phyloP scores from a whole-genome alignment of 345 rosid species.

The Pseudoturritis turrita region DNA sequence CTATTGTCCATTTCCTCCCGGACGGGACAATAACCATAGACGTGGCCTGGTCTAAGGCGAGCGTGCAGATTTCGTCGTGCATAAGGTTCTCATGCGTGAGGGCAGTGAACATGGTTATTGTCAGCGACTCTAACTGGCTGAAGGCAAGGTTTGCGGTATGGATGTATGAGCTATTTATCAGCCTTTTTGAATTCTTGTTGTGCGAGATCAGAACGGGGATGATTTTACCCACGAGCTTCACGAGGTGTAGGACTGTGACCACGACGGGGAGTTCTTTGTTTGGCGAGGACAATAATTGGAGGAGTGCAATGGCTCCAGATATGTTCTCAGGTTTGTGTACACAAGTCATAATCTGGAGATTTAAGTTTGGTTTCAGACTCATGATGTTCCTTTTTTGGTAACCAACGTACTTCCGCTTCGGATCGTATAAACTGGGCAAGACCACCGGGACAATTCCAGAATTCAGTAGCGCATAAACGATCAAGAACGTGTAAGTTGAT shows the following conservation, averaged over 20 bases:
- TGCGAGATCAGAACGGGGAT: conserved; percentile 39
- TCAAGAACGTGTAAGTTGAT: conserved; percentile 15
- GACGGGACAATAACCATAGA: conserved; percentile 14
- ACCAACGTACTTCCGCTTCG: neutral
- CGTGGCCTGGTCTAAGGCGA: neutral
- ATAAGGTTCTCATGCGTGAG: conserved; percentile 11
- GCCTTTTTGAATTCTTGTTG: neutral
- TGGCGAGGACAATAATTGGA: conserved; percentile 27
- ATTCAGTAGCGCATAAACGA: neutral
- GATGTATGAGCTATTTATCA: neutral
- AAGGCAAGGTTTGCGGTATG: conserved; percentile 13
- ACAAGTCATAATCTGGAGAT: conserved; percentile 42
- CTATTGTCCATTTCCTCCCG: conserved; percentile 20
- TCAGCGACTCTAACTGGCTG: neutral
- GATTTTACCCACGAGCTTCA: conserved; percentile 40
- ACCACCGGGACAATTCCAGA: conserved; percentile 9
- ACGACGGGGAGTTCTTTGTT: conserved; percentile 23
- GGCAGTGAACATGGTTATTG: neutral
- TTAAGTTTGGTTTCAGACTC: conserved; percentile 6
- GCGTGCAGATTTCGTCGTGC: conserved; percentile 21
- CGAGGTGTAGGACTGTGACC: conserved; percentile 45
- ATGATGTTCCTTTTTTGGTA: conserved; percentile 12
- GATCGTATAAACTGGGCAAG: conserved; percentile 6
- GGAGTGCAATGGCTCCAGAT: conserved; percentile 15
- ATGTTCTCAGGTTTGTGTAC: conserved; percentile 41